Base-by-base conservation (phyloP, 805 yeast species). In the Saccharomyces jurei region DNA sequence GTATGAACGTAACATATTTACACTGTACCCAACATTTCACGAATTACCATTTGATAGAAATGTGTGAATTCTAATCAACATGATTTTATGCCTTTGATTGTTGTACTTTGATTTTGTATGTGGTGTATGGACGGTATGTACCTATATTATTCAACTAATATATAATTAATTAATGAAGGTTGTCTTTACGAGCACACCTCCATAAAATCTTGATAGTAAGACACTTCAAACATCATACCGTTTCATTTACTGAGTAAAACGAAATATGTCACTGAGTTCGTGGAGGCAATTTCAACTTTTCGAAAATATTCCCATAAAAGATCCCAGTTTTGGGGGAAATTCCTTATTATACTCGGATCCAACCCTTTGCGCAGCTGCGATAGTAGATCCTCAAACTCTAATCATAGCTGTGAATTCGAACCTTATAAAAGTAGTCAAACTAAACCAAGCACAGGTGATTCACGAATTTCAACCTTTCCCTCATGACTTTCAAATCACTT, bases 231-330 rank as follows among this genome's bases (percentile, higher is more conserved):
- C 9, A 8, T 17, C 44, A 17, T 6, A 26, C 14, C 41, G 22
- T 48, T 11, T 17, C 21, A 21, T 13, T 21, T 5, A 17, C 21
- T 44, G 47, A 4, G 22, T 6, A 44, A 14, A 26, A 4, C 1
- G 4, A 17, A 21, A 17, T 11, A 63, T 65, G 69, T 59, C 69
- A 22, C 48, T 63, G 10, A 54, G 58, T 17, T 64, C 74, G 6
- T 87, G 91, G 91, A 76, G 92, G 56, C 96, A 87, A 64, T 87
- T 92, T 70, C 89, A 88, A 57, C 87, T 92, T 69, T 90, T 87
- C 68, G 96, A 89, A 52, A 77, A 81, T 41, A 77, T 83, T 0
- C 97, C 97, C 5, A 86, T 94, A 21, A 73, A 83, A 57, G 99
- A 94, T 65, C 98, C 98, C 4, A 74, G 80, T 56, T 77, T 80